Percentiles rank a stretch among this genome's conserved stretches.
phyloP scores from a whole-genome alignment of 805 yeast genomes.

The Candida schatavii region DNA sequence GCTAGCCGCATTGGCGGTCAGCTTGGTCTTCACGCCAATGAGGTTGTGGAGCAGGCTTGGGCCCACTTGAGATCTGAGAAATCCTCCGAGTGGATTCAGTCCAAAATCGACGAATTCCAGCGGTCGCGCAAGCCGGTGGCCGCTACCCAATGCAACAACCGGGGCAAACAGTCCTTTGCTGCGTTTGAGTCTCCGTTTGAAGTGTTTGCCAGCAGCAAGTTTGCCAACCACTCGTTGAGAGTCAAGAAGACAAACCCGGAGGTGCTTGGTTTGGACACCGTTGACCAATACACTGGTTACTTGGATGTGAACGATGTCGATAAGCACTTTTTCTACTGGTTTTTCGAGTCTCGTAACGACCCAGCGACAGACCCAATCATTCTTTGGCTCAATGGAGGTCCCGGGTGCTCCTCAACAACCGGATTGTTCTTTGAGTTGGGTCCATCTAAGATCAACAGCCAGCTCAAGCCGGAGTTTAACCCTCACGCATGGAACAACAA shows the following conservation, averaged over 20 bases:
- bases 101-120: too few species aligned
- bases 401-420: slow-evolving; percentile 33
- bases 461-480: slow-evolving; percentile 26
- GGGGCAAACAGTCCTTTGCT: slow-evolving; percentile 66
- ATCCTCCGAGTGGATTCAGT: too few species aligned
- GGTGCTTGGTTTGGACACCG: slow-evolving; percentile 27
- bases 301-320: slow-evolving; percentile 30
- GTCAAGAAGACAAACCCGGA: slow-evolving; percentile 34
- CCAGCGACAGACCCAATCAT: slow-evolving; percentile 35
- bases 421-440: slow-evolving; percentile 38
- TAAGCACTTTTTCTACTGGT: slow-evolving; percentile 46
- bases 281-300: slow-evolving; percentile 33
- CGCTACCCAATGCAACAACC: slow-evolving; percentile 36
- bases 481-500: slow-evolving; percentile 32
- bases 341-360: slow-evolving; percentile 44
- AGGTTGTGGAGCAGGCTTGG: too few species aligned
- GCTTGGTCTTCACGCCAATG: too few species aligned
- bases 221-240: slow-evolving; percentile 27
- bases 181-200: slow-evolving; percentile 44
- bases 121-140: too few species aligned
- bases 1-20: too few species aligned
- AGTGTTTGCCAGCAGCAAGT: slow-evolving; percentile 16
- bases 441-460: slow-evolving; percentile 26
- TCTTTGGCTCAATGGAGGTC: slow-evolving; percentile 37
- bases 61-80: too few species aligned